phyloP scores from a whole-genome alignment of 148 eudicot species.

The Nepenthes gracilis region DNA sequence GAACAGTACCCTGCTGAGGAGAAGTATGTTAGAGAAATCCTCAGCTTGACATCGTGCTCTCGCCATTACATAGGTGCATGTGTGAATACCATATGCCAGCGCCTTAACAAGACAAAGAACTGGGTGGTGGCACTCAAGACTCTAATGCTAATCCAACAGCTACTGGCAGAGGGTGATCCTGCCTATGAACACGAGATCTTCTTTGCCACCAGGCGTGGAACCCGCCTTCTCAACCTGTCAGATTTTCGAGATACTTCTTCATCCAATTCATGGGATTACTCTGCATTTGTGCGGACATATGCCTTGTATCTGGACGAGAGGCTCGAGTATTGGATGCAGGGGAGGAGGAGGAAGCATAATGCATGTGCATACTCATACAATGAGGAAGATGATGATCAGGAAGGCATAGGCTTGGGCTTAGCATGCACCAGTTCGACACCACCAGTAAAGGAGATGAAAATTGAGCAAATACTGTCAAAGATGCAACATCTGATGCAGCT shows the following conservation, averaged over 20 bases:
- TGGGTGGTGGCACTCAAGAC: slow-evolving; percentile 93
- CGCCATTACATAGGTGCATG: slow-evolving; percentile 43
- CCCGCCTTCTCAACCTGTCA: slow-evolving; percentile 69
- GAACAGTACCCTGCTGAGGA: slow-evolving; percentile 83
- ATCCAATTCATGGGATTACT: slow-evolving; percentile 61
- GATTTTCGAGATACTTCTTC: slow-evolving; percentile 60
- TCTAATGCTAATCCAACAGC: slow-evolving; percentile 54
- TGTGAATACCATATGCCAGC: slow-evolving; percentile 40
- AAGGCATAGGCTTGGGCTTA: neutral
- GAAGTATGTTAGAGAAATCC: slow-evolving; percentile 49
- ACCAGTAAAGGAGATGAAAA: slow-evolving; percentile 27
- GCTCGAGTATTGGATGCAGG: slow-evolving; percentile 63
- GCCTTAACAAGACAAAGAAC: slow-evolving; percentile 67
- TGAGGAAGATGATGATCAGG: neutral
- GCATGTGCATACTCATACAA: slow-evolving; percentile 6
- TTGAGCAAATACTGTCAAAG: slow-evolving; percentile 34
- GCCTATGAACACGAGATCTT: slow-evolving; percentile 67
- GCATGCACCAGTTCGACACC: slow-evolving; percentile 9
- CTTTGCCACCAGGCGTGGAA: slow-evolving; percentile 78
- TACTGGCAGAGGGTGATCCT: slow-evolving; percentile 64
- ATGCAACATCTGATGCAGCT: slow-evolving; percentile 51
- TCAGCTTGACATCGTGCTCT: slow-evolving; percentile 54
- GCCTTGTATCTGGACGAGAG: slow-evolving; percentile 62
- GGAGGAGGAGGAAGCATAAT: slow-evolving; percentile 19
- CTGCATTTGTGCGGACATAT: slow-evolving; percentile 68